Evolutionary conservation across 768 basidiomycete species (phyloP).

Genomic region (Podaxis pistillaris): DNA sequence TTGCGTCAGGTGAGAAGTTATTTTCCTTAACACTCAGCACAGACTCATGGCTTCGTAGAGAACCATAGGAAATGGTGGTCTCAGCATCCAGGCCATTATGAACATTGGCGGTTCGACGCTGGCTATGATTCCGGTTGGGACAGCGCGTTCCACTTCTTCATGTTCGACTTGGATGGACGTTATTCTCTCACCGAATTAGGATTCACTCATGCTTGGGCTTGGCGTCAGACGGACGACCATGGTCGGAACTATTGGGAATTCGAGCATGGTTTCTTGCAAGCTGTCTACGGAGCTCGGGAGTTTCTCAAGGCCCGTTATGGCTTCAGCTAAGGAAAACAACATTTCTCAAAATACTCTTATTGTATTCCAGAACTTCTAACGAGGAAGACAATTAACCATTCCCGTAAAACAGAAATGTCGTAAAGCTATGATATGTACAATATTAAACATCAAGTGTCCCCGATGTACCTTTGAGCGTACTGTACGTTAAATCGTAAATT

Average conservation of each 20-base stretch:
- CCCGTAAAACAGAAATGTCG: not conserved
- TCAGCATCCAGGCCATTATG: slow-evolving; percentile 52
- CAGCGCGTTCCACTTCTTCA: slow-evolving; percentile 60
- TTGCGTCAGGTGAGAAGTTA: slow-evolving; percentile 17
- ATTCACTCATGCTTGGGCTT: slow-evolving; percentile 61
- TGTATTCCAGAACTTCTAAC: not conserved
- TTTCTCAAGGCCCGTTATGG: not conserved
- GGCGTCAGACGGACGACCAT: slow-evolving; percentile 43
- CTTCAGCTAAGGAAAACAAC: not conserved
- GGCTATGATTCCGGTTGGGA: slow-evolving; percentile 75
- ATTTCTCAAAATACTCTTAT: not conserved
- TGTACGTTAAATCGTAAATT: no score
- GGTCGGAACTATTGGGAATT: slow-evolving; percentile 62
- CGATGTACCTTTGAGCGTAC: not conserved
- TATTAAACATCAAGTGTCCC: not conserved
- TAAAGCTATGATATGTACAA: not conserved
- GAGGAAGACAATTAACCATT: not conserved
- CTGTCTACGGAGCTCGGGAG: slow-evolving; percentile 35
- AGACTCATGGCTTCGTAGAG: slow-evolving; percentile 25
- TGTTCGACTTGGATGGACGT: slow-evolving; percentile 17
- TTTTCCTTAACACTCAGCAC: slow-evolving; percentile 24
- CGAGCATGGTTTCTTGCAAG: slow-evolving; percentile 67
- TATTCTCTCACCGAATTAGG: slow-evolving; percentile 55
- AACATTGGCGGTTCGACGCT: slow-evolving; percentile 65
- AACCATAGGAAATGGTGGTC: slow-evolving; percentile 42